A percentile compares a stretch with the other conserved stretches of the same genome.
Conservation (phyloP, 2,329 filamentous ascomycete genomes). For the Curvularia hawaiiensis region DNA sequence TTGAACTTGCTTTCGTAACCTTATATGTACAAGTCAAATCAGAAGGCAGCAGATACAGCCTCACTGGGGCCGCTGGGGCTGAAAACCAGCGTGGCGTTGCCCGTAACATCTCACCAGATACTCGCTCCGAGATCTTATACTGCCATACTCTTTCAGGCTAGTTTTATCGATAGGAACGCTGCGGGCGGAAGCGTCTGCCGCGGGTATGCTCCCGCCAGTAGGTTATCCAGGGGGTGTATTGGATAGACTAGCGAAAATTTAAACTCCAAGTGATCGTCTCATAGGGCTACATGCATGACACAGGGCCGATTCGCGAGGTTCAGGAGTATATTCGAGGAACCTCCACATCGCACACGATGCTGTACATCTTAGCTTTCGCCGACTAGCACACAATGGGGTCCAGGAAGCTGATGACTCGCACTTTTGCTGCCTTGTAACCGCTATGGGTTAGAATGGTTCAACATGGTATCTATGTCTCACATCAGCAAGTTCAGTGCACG, state of each 20-base stretch:
- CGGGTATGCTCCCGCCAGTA: background rate
- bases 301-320: background rate
- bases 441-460: no score
- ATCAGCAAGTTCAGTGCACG: background rate
- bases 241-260: background rate
- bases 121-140: background rate
- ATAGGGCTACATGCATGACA: background rate
- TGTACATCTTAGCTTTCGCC: background rate
- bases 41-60: background rate
- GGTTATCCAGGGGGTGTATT: background rate
- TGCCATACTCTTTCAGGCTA: background rate
- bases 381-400: no score
- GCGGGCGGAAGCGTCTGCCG: background rate
- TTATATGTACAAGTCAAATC: background rate
- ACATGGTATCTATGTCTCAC: background rate
- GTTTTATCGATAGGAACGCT: no score
- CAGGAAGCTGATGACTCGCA: background rate
- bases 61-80: background rate
- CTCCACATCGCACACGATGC: background rate
- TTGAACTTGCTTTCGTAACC: background rate
- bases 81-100: background rate
- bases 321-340: background rate
- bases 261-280: background rate
- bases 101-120: background rate
- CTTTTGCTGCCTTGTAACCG: background rate